Percentiles rank a stretch among this genome's conserved stretches.
Conservation (phyloP, 2,329 filamentous ascomycete genomes). For the Exutisphaerella laricina region DNA sequence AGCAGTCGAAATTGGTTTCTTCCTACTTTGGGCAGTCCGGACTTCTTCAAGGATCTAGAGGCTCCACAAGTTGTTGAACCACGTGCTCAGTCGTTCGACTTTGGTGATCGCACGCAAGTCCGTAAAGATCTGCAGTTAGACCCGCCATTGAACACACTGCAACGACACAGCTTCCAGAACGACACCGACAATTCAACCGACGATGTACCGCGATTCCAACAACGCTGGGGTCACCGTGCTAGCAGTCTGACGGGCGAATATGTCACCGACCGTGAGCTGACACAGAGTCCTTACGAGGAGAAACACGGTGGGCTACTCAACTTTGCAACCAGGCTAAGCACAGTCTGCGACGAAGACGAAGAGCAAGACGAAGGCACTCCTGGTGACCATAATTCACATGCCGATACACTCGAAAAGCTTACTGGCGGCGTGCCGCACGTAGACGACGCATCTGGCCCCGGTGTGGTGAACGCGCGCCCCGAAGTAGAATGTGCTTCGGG, state of each 20-base stretch:
- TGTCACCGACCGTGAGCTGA: slow-evolving; percentile 21
- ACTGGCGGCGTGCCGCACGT: slow-evolving; percentile 14
- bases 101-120: not conserved
- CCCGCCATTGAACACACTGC: no score
- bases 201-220: slow-evolving; percentile 18
- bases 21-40: not conserved
- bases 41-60: slow-evolving; percentile 2
- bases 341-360: slow-evolving; percentile 23
- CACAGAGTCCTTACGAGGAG: slow-evolving; percentile 21
- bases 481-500: no score
- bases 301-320: slow-evolving; percentile 14
- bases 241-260: slow-evolving; percentile 25
- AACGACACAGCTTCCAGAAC: slow-evolving; percentile 6
- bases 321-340: slow-evolving; percentile 25
- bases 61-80: slow-evolving; percentile 2
- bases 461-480: no score
- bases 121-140: slow-evolving; percentile 5
- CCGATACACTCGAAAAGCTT: slow-evolving; percentile 25
- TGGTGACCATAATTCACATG: slow-evolving; percentile 13
- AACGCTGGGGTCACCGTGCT: slow-evolving; percentile 22
- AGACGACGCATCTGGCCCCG: not conserved
- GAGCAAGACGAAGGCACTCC: slow-evolving; percentile 10
- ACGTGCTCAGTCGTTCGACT: slow-evolving; percentile 2
- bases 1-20: not conserved
- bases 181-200: slow-evolving; percentile 3